Base-by-base conservation (phyloP, 192 early-diverging fungal genomes). In the Kickxella alabastrina region DNA sequence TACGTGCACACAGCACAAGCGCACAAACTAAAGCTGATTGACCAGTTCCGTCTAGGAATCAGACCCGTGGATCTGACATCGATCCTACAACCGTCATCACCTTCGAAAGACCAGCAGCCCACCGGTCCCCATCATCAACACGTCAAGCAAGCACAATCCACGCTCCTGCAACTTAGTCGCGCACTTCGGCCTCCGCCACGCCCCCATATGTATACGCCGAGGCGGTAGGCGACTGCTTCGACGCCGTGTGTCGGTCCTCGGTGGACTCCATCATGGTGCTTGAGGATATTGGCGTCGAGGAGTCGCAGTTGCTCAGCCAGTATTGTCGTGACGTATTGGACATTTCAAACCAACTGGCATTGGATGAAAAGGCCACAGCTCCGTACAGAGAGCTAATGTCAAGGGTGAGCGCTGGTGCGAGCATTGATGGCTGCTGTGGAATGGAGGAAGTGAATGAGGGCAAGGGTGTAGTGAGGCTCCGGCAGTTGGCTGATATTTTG, bases 401-500 rank as follows among this genome's bases (percentile, higher is more conserved):
- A 15, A 45, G 3, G 35, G 15, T 15, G 15, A 13, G 1, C 10
- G 43, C 43, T 45, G 25, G 26, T 28, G 8, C 12, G 14, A 21
- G 17, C 32, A 23, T 10, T 26, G 19, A 21, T 3, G 12, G 4
- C 37, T 17, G 44, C 22, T 2, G 37, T 27, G 10, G 41, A 27
- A 38, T 17, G 17, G 45, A 15, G 4, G 26, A 31, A 1, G 27
- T 49, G 6, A 44, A 8, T 7, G 10, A 24, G 43, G 2, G 21
- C 43, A 44, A 24, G 22, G 41, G 24, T 52, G 63, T 15, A 58
- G 62, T 23, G 43, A 54, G 54, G 36, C 44, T 67, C 25, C 37
- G 12, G 32, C 71, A 75, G 24, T 57, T 75, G 43, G 71, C 71
- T 0, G 71, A 75, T 38, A 52, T 75, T 10, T 45, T 75, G 54